These are phyloP conservation scores for Eucalyptus cloeziana DNA, from an alignment of 345 rosid genomes.

Conservation along the genomic window DNA sequence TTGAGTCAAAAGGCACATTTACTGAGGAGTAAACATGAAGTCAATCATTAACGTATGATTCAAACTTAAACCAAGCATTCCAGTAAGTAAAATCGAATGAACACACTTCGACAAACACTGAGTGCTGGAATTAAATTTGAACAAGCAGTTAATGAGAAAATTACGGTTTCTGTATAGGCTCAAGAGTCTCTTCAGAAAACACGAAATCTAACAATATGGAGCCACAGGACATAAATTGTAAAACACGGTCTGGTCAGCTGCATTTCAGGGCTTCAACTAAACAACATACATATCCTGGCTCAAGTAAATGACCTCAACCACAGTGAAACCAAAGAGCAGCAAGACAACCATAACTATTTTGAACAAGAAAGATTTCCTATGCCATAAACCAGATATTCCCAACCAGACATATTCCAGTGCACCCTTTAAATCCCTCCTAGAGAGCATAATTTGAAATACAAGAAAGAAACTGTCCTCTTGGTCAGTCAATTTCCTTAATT, in stretches of 20 bases:
- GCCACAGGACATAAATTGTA: no score
- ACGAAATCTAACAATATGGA: no score
- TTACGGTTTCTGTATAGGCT: background rate
- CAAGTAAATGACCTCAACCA: no score
- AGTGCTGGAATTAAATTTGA: background rate
- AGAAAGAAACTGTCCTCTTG: background rate
- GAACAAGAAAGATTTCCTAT: background rate
- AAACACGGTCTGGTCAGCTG: no score
- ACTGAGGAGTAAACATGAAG: background rate
- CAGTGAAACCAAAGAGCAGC: background rate
- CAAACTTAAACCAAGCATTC: background rate
- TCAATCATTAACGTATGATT: background rate
- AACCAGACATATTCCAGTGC: background rate
- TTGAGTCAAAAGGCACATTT: background rate
- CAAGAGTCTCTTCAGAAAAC: no score
- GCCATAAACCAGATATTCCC: background rate
- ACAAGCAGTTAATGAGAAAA: background rate
- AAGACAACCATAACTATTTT: background rate
- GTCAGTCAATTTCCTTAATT: background rate
- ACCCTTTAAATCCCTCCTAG: background rate
- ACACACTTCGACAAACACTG: background rate
- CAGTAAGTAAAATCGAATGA: background rate
- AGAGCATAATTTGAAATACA: background rate
- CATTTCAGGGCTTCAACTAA: no score
- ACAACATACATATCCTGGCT: no score